Conservation (phyloP, 768 basidiomycete species). For the Leccinum truebloodii region DNA sequence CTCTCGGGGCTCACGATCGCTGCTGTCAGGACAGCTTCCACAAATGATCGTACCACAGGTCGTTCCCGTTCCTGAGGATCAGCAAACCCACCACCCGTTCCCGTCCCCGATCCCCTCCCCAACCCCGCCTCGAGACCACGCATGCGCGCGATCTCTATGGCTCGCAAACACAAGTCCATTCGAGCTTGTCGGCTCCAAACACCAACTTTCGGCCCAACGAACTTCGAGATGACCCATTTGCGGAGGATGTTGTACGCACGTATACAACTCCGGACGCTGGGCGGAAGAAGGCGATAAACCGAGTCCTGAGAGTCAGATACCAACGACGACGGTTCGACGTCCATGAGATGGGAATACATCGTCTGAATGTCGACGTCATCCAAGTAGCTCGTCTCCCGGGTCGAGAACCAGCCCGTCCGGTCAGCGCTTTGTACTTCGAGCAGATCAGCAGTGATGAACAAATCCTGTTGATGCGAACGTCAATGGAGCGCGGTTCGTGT, state of each 20-base stretch:
- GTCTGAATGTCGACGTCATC: constrained; percentile 80
- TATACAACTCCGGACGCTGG: constrained; percentile 73
- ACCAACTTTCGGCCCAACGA: constrained; percentile 66
- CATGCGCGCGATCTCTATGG: constrained; percentile 71
- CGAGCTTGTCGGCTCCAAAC: constrained; percentile 63
- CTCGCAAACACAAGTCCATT: constrained; percentile 70
- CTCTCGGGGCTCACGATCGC: constrained; percentile 79
- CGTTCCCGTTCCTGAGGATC: constrained; percentile 58
- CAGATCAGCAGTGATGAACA: constrained; percentile 74
- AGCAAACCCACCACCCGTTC: constrained; percentile 20
- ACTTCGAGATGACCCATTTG: constrained; percentile 75
- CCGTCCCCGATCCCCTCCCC: neutral
- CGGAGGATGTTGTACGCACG: constrained; percentile 75
- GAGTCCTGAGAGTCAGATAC: constrained; percentile 73
- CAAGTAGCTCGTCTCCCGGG: constrained; percentile 51
- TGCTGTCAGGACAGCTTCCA: constrained; percentile 74
- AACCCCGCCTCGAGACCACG: constrained; percentile 48
- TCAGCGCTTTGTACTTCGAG: constrained; percentile 82
- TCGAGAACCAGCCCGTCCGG: constrained; percentile 73
- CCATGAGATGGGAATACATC: constrained; percentile 71
- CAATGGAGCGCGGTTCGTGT: constrained; percentile 7
- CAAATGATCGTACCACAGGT: constrained; percentile 75
- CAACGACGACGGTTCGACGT: constrained; percentile 70
- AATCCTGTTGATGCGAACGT: constrained; percentile 49
- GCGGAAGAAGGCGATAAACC: constrained; percentile 73